Evolutionary conservation across 2,329 filamentous ascomycete genomes (phyloP).

Genomic region (Bipolaris cookei): DNA sequence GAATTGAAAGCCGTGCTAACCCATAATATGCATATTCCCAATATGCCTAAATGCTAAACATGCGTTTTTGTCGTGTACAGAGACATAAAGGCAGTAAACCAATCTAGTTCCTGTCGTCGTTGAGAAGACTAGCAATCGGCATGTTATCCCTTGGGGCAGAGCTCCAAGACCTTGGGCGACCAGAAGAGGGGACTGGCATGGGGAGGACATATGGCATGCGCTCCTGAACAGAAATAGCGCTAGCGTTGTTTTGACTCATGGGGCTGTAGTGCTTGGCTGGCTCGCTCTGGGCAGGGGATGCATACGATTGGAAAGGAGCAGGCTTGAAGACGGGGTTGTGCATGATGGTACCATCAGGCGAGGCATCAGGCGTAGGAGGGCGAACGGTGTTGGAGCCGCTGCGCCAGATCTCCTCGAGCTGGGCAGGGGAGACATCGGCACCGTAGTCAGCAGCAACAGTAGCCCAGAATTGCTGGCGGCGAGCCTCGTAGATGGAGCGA

Average conservation of each 20-base stretch:
- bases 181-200: constrained; percentile 46
- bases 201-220: constrained; percentile 47
- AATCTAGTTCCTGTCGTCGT: constrained; percentile 44
- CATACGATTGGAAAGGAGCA: constrained; percentile 41
- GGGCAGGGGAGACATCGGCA: constrained; percentile 63
- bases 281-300: constrained; percentile 40
- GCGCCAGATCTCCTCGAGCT: constrained; percentile 74
- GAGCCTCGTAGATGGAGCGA: constrained; percentile 71
- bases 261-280: constrained; percentile 43
- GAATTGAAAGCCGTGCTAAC: constrained; percentile 13
- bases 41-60: constrained; percentile 2
- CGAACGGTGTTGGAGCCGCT: constrained; percentile 39
- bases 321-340: constrained; percentile 41
- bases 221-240: constrained; percentile 43
- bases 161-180: constrained; percentile 44
- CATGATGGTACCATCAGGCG: constrained; percentile 48
- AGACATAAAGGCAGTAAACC: neutral
- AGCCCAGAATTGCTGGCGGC: constrained; percentile 75
- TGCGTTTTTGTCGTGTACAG: constrained; percentile 7
- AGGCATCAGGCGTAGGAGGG: constrained; percentile 49
- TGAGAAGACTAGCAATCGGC: constrained; percentile 49
- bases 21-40: constrained; percentile 4
- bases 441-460: constrained; percentile 76
- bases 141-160: constrained; percentile 47
- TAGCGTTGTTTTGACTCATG: constrained; percentile 38